Evolutionary conservation across 2,329 filamentous ascomycete genomes (phyloP).

Genomic region (Calonectria pteridis): DNA sequence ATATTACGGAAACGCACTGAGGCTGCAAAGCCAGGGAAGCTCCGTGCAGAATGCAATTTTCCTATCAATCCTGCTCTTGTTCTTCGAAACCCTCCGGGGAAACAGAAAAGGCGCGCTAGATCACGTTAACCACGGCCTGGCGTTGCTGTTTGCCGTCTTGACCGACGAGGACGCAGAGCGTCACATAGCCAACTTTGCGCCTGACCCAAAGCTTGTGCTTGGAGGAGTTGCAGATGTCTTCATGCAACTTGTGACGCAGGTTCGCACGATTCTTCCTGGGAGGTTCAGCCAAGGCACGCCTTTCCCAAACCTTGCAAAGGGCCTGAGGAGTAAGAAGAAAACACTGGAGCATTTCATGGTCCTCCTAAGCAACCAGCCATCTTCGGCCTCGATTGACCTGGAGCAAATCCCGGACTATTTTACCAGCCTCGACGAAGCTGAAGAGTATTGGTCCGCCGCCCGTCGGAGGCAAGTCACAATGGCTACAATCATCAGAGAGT

Average conservation of each 20-base stretch:
- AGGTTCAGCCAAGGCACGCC: constrained; percentile 19
- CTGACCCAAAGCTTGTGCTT: constrained; percentile 38
- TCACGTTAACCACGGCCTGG: constrained; percentile 52
- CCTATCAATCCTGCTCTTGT: constrained; percentile 47
- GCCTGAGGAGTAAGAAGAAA: constrained; percentile 27
- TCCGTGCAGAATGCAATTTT: constrained; percentile 48
- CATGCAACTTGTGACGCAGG: constrained; percentile 26
- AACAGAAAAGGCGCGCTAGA: constrained; percentile 48
- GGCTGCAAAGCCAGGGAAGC: constrained; percentile 41
- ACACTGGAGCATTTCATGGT: constrained; percentile 37
- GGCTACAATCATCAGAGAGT: constrained; percentile 29
- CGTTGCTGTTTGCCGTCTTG: constrained; percentile 49
- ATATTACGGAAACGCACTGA: constrained; percentile 52
- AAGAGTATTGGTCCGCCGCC: constrained; percentile 26
- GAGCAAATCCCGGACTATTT: constrained; percentile 26
- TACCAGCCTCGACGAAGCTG: constrained; percentile 36
- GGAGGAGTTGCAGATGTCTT: constrained; percentile 34
- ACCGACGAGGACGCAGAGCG: constrained; percentile 36
- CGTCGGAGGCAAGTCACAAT: constrained; percentile 20
- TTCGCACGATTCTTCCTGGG: constrained; percentile 29
- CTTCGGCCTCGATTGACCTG: not conserved
- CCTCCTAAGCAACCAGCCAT: constrained; percentile 23
- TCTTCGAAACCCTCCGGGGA: constrained; percentile 49
- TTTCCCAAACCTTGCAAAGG: constrained; percentile 37
- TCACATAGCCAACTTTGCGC: constrained; percentile 27